Conservation (phyloP, 1,284 basidiomycete species). For the Irpex lacteus region DNA sequence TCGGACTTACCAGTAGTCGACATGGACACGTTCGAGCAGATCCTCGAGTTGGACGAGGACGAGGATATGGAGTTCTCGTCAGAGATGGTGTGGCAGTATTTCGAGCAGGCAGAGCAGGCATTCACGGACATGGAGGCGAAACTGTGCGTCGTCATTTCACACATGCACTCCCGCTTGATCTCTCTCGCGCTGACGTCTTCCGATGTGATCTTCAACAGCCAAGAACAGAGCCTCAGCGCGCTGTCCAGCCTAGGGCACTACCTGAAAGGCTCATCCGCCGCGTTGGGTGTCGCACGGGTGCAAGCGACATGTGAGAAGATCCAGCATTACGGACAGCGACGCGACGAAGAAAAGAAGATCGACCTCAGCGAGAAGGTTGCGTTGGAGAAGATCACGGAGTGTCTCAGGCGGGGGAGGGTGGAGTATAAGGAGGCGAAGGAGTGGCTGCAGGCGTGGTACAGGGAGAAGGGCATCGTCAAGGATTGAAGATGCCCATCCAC, state of each 20-base stretch:
- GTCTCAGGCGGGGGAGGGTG: conserved; percentile 50
- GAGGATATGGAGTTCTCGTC: conserved; percentile 73
- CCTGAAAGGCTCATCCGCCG: conserved; percentile 92
- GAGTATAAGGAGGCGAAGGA: conserved; percentile 57
- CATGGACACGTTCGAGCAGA: conserved; percentile 79
- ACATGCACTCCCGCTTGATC: not conserved
- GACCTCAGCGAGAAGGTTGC: conserved; percentile 58
- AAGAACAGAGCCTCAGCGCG: conserved; percentile 53
- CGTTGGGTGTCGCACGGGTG: conserved; percentile 81
- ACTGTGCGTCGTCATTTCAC: conserved; percentile 54
- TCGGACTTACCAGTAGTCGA: conserved; percentile 47
- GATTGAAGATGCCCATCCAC: not conserved
- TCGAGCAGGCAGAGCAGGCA: conserved; percentile 72
- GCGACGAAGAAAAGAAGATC: conserved; percentile 47
- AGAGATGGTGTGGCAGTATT: conserved; percentile 80
- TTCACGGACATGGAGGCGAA: conserved; percentile 79
- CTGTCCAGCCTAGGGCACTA: conserved; percentile 86
- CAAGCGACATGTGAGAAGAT: conserved; percentile 85
- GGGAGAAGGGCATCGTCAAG: conserved; percentile 17
- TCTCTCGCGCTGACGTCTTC: not conserved
- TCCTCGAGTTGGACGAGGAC: conserved; percentile 90
- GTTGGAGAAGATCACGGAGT: conserved; percentile 54
- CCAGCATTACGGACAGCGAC: conserved; percentile 76
- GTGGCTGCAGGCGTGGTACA: conserved; percentile 51
- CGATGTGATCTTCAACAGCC: conserved; percentile 35